Conservation (phyloP, 805 yeast genomes). For the Metschnikowia colocasiae region DNA sequence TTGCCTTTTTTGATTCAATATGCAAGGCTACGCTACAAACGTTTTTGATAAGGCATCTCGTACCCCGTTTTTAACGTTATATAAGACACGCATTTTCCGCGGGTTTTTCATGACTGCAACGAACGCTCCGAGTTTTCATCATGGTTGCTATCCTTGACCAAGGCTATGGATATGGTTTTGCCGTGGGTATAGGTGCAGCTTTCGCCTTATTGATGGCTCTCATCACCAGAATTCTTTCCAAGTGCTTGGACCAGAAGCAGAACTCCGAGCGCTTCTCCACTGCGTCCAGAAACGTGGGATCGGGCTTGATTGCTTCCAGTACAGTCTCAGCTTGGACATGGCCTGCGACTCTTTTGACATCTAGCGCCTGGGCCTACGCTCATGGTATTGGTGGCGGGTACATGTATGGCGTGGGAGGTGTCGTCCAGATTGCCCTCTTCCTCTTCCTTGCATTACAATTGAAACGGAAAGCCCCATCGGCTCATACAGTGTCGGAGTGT, state of each 20-base stretch:
- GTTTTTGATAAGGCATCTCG: neutral
- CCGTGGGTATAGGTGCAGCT: conserved; percentile 10
- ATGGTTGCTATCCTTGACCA: conserved; percentile 8
- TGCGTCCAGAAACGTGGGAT: conserved; percentile 9
- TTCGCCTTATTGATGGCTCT: conserved; percentile 9
- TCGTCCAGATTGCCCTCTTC: conserved; percentile 19
- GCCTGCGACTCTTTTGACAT: conserved; percentile 36
- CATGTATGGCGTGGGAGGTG: conserved; percentile 12
- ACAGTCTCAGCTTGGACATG: conserved; percentile 11
- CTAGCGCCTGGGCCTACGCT: conserved; percentile 9
- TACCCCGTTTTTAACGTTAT: neutral
- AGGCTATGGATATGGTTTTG: conserved; percentile 9
- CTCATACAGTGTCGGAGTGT: conserved; percentile 21
- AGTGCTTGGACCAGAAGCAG: conserved; percentile 8
- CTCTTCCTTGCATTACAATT: conserved; percentile 21
- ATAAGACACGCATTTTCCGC: neutral
- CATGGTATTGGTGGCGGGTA: conserved; percentile 9
- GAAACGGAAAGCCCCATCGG: conserved; percentile 18
- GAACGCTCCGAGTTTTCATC: neutral
- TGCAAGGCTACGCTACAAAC: neutral
- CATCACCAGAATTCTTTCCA: conserved; percentile 8
- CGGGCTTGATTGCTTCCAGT: conserved; percentile 10
- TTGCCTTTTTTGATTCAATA: neutral
- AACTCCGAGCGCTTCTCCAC: conserved; percentile 13
- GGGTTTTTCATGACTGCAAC: neutral